Evolutionary conservation across 768 basidiomycete species (phyloP), one percentile per base, ranked within the genome.

Genomic region (Dioszegia crocea): DNA sequence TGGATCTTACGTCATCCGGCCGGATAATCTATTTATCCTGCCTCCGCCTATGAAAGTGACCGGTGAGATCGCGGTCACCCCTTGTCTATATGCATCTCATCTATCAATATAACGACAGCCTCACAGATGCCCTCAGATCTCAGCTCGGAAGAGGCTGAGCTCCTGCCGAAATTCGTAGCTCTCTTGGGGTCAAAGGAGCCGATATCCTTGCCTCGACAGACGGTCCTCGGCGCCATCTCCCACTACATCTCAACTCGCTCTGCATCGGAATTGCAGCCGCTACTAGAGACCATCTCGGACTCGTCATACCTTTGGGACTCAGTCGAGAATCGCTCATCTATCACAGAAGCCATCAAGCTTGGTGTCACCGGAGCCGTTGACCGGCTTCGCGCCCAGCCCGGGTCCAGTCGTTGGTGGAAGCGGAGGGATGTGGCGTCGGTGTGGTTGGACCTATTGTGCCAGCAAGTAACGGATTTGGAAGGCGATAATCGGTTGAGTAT

Each of bases 151-250:
- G 51, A 53, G 23, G 6, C 19, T 3, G 51, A 53, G 24, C 21
- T 53, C 38, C 39, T 53, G 17, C 14, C 2, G 3, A 38, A 29
- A 17, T 63, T 70, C 56, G 17, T 61, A 8, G 29, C 23, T 2
- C 40, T 53, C 27, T 53, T 70, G 30, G 21, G 27, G 5, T 62
- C 60, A 11, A 11, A 55, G 11, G 23, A 46, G 6, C 43, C 60
- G 1, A 31, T 60, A 19, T 33, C 49, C 2, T 53, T 71, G 4
- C 64, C 70, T 8, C 36, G 38, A 6, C 31, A 60, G 19, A 68
- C 67, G 1, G 31, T 68, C 4, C 46, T 54, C 31, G 70, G 70
- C 6, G 70, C 67, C 0, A 65, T 71, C 59, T 66, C 65, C 0
- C 70, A 71, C 45, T 71, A 59, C 61, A 59, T 71, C 17, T 54